Base-by-base conservation (phyloP, 352 stramenopile genomes). In the Phytophthora meadii region DNA sequence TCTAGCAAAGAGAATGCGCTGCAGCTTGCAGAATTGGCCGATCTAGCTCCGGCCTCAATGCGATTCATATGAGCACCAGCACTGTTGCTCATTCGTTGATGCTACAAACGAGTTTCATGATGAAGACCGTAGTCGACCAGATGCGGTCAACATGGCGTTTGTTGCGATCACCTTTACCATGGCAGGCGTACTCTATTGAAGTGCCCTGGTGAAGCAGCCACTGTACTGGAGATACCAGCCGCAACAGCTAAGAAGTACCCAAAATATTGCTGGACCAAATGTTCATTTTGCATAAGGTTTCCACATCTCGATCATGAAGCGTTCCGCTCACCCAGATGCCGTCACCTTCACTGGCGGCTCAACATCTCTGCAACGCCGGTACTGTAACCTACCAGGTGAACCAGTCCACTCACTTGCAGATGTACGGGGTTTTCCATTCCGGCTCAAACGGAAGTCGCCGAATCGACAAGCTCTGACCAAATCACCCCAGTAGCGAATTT, bases 311-410 rank as follows among this genome's bases (percentile, higher is more conserved):
- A 55, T 25, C 19, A 41, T 42, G 40, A 36, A 55, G 47, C 30
- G 32, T 62, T 62, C 60, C 37, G 45, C 1, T 27, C 19, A 14
- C 27, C 41, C 60, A 68, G 34, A 68, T 62, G 60, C 17, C 8
- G 22, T 17, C n/a, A 28, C 40, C 53, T 52, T 55, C 46, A 7
- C 55, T 34, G 50, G 34, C 60, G 34, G 60, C 37, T 46, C 51
- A 48, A 41, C 25, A 55, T 14, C 5, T 17, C 32, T 52, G 49
- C 42, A 56, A 55, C 27, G 44, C 34, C 56, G 27, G 56, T 52
- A 34, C 30, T 9, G 46, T 49, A 39, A 57, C 52, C 42, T 68
- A 61, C 41, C 50, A 61, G 50, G 12, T 14, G 30, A 14, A 36
- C 30, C 1, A 4, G 7, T n/a, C n/a, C n/a, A n/a, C n/a, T n/a